phyloP scores from a whole-genome alignment of 371 early-diverging fungal species.

The Rhizopus stolonifer region DNA sequence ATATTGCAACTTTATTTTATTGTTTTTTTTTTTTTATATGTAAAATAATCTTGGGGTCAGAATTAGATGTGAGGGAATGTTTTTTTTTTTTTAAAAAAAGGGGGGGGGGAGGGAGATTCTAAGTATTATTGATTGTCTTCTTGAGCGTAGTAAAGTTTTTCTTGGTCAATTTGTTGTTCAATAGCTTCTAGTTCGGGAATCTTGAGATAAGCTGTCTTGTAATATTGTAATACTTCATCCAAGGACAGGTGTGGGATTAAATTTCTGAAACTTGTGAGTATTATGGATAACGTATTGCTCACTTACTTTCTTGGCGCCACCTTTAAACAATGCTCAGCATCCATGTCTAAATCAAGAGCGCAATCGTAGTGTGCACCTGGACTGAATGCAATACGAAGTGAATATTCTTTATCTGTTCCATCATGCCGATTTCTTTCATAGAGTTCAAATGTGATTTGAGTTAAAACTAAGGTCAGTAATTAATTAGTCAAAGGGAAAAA shows the following conservation, averaged over 20 bases:
- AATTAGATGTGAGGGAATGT: no score
- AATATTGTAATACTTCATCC: constrained; percentile 40
- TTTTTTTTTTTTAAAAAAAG: constrained; percentile 32
- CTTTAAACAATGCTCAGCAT: constrained; percentile 84
- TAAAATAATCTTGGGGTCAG: no score
- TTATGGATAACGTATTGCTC: neutral
- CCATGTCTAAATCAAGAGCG: constrained; percentile 86
- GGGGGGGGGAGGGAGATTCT: neutral
- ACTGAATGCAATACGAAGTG: constrained; percentile 87
- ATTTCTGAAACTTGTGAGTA: constrained; percentile 21
- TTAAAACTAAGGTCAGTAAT: constrained; percentile 57
- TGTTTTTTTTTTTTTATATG: constrained; percentile 40
- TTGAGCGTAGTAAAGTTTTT: constrained; percentile 46
- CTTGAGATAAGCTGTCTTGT: constrained; percentile 35
- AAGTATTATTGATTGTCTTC: constrained; percentile 38
- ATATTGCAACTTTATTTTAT: constrained; percentile 16
- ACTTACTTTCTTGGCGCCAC: constrained; percentile 72
- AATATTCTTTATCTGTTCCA: constrained; percentile 70
- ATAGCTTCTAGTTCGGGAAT: constrained; percentile 42
- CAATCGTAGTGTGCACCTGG: constrained; percentile 91
- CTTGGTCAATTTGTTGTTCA: constrained; percentile 45
- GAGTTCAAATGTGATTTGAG: constrained; percentile 97
- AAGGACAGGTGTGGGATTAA: constrained; percentile 46
- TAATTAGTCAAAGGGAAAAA: neutral
- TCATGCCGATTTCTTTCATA: constrained; percentile 80